Evolutionary conservation across 306 rosid species (phyloP).

Genomic region (Pueraria montana): DNA sequence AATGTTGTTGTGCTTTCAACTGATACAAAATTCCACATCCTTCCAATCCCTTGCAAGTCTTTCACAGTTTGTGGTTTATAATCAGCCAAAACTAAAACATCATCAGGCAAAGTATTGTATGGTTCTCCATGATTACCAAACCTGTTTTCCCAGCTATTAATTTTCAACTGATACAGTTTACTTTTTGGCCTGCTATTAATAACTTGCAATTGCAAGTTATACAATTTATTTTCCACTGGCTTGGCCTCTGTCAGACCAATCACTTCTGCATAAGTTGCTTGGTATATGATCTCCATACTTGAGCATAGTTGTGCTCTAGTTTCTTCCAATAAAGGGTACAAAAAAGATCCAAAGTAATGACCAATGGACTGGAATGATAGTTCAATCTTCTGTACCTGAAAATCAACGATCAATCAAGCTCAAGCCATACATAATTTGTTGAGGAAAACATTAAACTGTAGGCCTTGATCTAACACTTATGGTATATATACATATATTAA

Average conservation of each 20-base stretch:
- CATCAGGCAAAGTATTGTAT: constrained; percentile 72
- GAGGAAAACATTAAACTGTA: no score
- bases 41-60: constrained; percentile 59
- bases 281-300: constrained; percentile 53
- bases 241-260: constrained; percentile 36
- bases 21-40: constrained; percentile 58
- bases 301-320: constrained; percentile 64
- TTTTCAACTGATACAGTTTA: constrained; percentile 47
- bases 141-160: constrained; percentile 63
- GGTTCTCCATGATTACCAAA: constrained; percentile 51
- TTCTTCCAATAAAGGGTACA: constrained; percentile 71
- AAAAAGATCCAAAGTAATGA: constrained; percentile 56
- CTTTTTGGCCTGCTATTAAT: no score
- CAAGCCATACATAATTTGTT: not conserved
- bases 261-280: constrained; percentile 60
- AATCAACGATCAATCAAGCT: not conserved
- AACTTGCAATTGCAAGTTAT: no score
- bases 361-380: constrained; percentile 51
- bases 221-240: no score
- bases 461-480: no score
- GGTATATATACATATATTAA: no score
- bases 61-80: constrained; percentile 56
- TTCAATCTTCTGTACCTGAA: constrained; percentile 61
- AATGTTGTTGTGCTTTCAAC: constrained; percentile 42
- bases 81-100: constrained; percentile 65